Conservation (phyloP, 2,329 filamentous ascomycete genomes). For the Fusarium transvaalense region DNA sequence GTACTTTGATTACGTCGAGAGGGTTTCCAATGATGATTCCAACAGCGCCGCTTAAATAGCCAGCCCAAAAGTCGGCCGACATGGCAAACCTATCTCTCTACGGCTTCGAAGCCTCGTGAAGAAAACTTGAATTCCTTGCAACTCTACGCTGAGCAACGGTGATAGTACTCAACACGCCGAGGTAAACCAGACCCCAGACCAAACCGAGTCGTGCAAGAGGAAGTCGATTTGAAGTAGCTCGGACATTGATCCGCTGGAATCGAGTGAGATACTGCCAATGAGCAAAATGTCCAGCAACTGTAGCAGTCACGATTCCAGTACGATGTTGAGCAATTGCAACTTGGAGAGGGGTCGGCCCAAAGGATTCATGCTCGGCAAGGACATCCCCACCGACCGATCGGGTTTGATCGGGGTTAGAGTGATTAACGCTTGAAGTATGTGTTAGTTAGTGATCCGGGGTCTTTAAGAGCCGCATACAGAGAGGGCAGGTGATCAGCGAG, state of each 20-base stretch:
- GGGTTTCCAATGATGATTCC: slow-evolving; percentile 93
- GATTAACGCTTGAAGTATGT: slow-evolving; percentile 39
- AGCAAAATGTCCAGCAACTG: slow-evolving; percentile 45
- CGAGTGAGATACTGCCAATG: slow-evolving; percentile 46
- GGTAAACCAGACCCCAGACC: slow-evolving; percentile 43
- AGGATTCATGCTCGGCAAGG: slow-evolving; percentile 46
- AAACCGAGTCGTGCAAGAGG: slow-evolving; percentile 42
- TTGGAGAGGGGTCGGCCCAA: slow-evolving; percentile 48
- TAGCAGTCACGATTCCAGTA: slow-evolving; percentile 42
- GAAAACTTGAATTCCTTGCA: slow-evolving; percentile 21
- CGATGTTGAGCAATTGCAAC: slow-evolving; percentile 41
- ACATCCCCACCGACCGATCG: slow-evolving; percentile 43
- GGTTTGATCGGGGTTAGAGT: slow-evolving; percentile 44
- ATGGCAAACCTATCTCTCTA: slow-evolving; percentile 59
- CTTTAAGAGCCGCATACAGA: slow-evolving; percentile 10
- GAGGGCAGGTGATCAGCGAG: slow-evolving; percentile 12
- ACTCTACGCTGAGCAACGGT: slow-evolving; percentile 43
- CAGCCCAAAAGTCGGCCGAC: slow-evolving; percentile 94
- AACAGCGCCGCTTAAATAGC: slow-evolving; percentile 86
- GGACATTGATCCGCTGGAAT: slow-evolving; percentile 37
- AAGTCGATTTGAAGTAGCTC: slow-evolving; percentile 34
- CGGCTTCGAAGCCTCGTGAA: slow-evolving; percentile 16
- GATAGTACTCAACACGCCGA: slow-evolving; percentile 43
- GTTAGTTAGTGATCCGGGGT: slow-evolving; percentile 31
- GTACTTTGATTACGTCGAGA: slow-evolving; percentile 73